Base-by-base conservation (phyloP, 1,284 basidiomycete genomes). In the Vanrija humicola region DNA sequence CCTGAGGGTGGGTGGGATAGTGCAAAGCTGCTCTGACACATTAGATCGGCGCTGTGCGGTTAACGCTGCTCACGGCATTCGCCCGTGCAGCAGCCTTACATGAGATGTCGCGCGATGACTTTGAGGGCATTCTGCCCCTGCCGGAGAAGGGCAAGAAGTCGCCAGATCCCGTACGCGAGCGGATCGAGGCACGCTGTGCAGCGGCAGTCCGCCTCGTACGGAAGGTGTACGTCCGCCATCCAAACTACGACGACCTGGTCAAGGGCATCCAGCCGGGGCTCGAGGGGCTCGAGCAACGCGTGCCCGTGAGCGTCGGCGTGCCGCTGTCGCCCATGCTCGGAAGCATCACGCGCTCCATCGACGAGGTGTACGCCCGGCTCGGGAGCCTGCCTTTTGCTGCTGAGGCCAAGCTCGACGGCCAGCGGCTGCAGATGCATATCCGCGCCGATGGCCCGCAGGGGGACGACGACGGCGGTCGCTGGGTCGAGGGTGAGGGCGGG, bases 361-460 rank as follows among this genome's bases (percentile, higher is more conserved):
- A 86, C 50, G 90, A 92, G 64, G 85, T 94, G 42, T 92, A 90
- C 65, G 82, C 84, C 42, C 82, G 86, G 29, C 79, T 93, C 18
- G 83, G 82, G 14, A 78, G 80, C 44, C 76, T 84, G 38, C 82
- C 86, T 3, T 94, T 92, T 72, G 80, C 83, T 14, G 86, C 87
- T 40, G 91, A 94, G 74, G 80, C 80, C 68, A 93, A 92, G 75
- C 88, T 90, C 63, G 90, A 93, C 64, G 90, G 90, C 2, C 90
- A 94, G 70, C 81, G 90, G 43, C 88, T 87, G 14, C 90, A 94
- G 77, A 86, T 93, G 38, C 89, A 91, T 74, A 84, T 84, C 3
- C 63, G 76, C n/a, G 52, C 67, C 6, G 62, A 68, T 25, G 73
- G 73, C 2, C 69, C 69, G 16, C 67, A 72, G 48, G 72, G 74